Percentiles rank a stretch among this genome's conserved stretches.
Evolutionary conservation across 2,329 filamentous ascomycete species (phyloP).

Genomic region (Periglandula ipomoeae): DNA sequence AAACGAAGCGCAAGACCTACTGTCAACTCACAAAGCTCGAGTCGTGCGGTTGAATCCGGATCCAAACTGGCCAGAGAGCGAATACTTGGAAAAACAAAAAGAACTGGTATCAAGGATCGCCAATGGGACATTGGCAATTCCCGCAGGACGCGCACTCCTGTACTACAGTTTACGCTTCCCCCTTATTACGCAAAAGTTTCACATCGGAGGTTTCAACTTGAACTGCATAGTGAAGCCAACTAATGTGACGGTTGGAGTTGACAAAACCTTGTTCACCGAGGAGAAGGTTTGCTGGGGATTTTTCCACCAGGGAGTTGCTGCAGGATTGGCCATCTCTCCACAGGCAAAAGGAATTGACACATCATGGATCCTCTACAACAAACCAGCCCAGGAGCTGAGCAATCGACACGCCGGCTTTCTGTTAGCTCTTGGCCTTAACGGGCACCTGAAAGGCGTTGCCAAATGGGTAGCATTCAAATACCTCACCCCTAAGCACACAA

Average conservation of each 20-base stretch:
- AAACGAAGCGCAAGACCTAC: constrained; percentile 71
- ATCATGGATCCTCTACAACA: constrained; percentile 98
- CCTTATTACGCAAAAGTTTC: constrained; percentile 84
- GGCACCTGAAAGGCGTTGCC: constrained; percentile 84
- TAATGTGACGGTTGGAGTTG: constrained; percentile 87
- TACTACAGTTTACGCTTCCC: constrained; percentile 83
- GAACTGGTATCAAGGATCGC: constrained; percentile 80
- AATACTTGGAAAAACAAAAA: constrained; percentile 87
- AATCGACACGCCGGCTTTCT: constrained; percentile 96
- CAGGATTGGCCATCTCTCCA: constrained; percentile 81
- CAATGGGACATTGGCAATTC: constrained; percentile 78
- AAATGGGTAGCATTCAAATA: constrained; percentile 99
- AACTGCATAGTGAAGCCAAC: constrained; percentile 87
- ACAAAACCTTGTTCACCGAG: constrained; percentile 79
- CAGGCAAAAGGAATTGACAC: constrained; percentile 91
- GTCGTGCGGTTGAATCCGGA: constrained; percentile 68
- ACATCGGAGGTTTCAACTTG: constrained; percentile 82
- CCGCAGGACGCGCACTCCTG: constrained; percentile 76
- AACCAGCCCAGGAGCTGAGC: constrained; percentile 74
- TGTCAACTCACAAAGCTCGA: constrained; percentile 78
- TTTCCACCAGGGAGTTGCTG: constrained; percentile 94
- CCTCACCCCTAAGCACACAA: constrained; percentile 96
- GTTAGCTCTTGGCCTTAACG: constrained; percentile 83
- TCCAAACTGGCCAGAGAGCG: constrained; percentile 72
- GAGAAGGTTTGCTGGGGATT: constrained; percentile 98